Evolutionary conservation across 768 basidiomycete genomes (phyloP).

Genomic region (Mycena indigotica): DNA sequence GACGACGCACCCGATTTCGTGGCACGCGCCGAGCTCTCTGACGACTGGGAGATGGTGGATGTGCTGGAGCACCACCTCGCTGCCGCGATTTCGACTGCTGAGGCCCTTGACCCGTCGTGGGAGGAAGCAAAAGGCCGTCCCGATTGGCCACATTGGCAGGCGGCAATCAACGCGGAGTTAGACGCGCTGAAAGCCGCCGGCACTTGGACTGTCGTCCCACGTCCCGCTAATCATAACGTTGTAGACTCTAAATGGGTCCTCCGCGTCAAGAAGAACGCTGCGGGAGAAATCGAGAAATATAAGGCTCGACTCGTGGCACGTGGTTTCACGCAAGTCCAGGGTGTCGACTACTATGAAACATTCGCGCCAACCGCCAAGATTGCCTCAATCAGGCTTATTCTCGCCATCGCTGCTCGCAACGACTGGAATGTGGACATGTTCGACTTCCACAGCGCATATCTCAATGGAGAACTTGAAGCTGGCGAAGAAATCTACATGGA

Average conservation of each 20-base stretch:
- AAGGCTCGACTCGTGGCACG: slow-evolving; percentile 38
- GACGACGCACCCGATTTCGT: background rate
- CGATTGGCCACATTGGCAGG: slow-evolving; percentile 19
- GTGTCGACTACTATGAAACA: slow-evolving; percentile 39
- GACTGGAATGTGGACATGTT: background rate
- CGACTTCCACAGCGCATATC: slow-evolving; percentile 22
- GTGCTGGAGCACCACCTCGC: slow-evolving; percentile 22
- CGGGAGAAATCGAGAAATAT: slow-evolving; percentile 35
- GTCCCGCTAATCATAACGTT: slow-evolving; percentile 28
- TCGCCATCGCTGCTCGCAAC: slow-evolving; percentile 15
- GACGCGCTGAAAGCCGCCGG: slow-evolving; percentile 13
- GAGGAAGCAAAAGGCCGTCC: slow-evolving; percentile 20
- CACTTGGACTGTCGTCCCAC: slow-evolving; percentile 25
- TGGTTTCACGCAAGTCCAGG: slow-evolving; percentile 41
- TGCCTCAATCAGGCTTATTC: slow-evolving; percentile 22
- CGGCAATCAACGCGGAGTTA: slow-evolving; percentile 15
- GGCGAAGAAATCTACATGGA: slow-evolving; percentile 29
- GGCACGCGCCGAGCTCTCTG: slow-evolving; percentile 1
- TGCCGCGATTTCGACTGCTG: slow-evolving; percentile 8
- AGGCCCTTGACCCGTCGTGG: slow-evolving; percentile 25
- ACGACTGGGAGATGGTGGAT: slow-evolving; percentile 4
- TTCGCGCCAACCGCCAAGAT: slow-evolving; percentile 26
- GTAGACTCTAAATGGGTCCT: slow-evolving; percentile 24
- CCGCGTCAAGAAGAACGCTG: slow-evolving; percentile 21
- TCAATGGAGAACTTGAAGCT: slow-evolving; percentile 25